Evolutionary conservation across 352 stramenopile genomes (phyloP).

Genomic region (Detonula confervacea): DNA sequence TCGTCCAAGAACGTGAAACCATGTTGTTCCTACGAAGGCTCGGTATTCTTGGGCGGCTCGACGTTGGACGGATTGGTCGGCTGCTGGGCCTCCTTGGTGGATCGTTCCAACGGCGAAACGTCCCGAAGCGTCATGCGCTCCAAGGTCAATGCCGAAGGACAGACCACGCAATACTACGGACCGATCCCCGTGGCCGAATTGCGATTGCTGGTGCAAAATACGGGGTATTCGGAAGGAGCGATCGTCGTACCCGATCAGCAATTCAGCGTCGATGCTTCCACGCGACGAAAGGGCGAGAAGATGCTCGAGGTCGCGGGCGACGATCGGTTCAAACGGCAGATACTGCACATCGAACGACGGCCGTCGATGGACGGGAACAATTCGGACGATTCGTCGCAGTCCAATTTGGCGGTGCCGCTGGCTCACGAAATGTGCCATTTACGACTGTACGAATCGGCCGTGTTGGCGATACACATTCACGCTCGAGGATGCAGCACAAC

Average conservation of each 20-base stretch:
- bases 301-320: conserved; percentile 75
- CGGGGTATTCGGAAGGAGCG: conserved; percentile 51
- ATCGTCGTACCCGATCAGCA: conserved; percentile 71
- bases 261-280: conserved; percentile 80
- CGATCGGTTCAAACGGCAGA: conserved; percentile 66
- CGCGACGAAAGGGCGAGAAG: conserved; percentile 73
- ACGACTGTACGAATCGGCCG: conserved; percentile 67
- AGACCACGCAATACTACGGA: conserved; percentile 37
- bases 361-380: neutral
- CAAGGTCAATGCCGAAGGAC: conserved; percentile 30
- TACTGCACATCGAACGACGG: conserved; percentile 54
- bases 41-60: conserved; percentile 59
- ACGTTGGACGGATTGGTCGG: conserved; percentile 59
- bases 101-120: conserved; percentile 83
- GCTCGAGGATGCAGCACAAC: conserved; percentile 74
- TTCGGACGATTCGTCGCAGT: conserved; percentile 1
- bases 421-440: conserved; percentile 63
- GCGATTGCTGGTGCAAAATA: conserved; percentile 81
- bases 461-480: conserved; percentile 73
- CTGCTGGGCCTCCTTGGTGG: conserved; percentile 74
- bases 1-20: conserved; percentile 69
- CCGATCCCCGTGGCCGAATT: conserved; percentile 76
- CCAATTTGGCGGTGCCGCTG: conserved; percentile 14
- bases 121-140: conserved; percentile 64
- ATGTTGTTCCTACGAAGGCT: conserved; percentile 52